phyloP scores from a whole-genome alignment of 2,329 filamentous ascomycete genomes.

The Colletotrichum spinosum region DNA sequence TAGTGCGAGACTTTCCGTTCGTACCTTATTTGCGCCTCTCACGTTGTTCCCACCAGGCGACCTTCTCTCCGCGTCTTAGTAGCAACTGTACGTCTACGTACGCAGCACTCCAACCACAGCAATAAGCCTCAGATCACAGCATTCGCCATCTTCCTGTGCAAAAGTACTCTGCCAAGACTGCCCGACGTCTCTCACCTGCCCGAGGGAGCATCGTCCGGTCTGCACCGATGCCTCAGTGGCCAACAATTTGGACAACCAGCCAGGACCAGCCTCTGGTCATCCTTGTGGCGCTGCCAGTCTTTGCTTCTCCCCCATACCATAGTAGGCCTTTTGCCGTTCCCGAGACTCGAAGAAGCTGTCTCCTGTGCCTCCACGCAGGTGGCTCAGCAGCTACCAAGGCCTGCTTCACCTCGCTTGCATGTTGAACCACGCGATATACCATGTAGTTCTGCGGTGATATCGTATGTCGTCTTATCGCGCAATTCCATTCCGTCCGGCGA shows the following conservation, averaged over 20 bases:
- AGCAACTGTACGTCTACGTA: not conserved
- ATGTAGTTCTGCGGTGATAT: not conserved
- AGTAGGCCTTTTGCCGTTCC: not conserved
- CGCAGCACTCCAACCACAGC: not conserved
- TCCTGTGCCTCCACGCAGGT: slow-evolving; percentile 1
- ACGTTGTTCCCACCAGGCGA: not conserved
- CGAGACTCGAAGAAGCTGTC: slow-evolving; percentile 8
- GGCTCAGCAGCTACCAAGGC: not conserved
- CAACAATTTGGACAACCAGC: not conserved
- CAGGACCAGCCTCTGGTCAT: slow-evolving; percentile 5
- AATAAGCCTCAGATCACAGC: not conserved
- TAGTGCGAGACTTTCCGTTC: not conserved
- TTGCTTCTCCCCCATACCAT: not conserved
- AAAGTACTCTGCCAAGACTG: slow-evolving; percentile 35
- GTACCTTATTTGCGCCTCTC: slow-evolving; percentile 8
- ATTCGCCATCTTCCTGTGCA: slow-evolving; percentile 10
- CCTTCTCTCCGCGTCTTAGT: slow-evolving; percentile 20
- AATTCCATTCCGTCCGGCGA: slow-evolving; percentile 8
- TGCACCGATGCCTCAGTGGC: slow-evolving; percentile 31
- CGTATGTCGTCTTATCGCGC: slow-evolving; percentile 34
- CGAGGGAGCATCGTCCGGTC: slow-evolving; percentile 32
- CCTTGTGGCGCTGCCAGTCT: not conserved
- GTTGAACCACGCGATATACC: no score
- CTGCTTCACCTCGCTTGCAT: not conserved
- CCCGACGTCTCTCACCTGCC: slow-evolving; percentile 27